Conservation (phyloP, 768 basidiomycete genomes). For the Auriscalpium vulgare region DNA sequence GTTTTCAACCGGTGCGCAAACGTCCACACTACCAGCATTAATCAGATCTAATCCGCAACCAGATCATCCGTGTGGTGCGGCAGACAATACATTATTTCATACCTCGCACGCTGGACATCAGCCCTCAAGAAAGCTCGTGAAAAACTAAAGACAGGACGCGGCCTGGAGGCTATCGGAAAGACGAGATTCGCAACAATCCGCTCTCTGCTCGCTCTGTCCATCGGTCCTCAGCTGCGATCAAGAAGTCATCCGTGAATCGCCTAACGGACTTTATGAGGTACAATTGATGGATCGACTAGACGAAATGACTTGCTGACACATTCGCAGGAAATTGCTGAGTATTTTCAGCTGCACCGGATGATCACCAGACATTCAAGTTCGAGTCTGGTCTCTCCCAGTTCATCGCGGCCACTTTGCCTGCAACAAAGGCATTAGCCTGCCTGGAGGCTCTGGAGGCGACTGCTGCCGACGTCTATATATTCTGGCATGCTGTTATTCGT, state of each 20-base stretch:
- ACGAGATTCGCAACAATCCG: not conserved
- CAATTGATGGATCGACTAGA: too few relatives aligned
- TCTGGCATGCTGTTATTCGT: not conserved
- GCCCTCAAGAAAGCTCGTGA: not conserved
- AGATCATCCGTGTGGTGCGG: not conserved
- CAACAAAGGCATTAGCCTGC: not conserved
- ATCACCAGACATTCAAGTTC: not conserved
- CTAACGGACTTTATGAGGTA: too few relatives aligned
- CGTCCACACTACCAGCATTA: too few relatives aligned
- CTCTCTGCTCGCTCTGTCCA: not conserved
- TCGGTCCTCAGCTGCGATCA: not conserved
- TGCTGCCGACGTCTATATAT: not conserved
- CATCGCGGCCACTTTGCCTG: not conserved
- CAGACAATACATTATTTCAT: not conserved
- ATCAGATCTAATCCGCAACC: too few relatives aligned
- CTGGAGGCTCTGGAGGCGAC: not conserved
- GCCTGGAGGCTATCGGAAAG: not conserved
- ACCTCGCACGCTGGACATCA: not conserved
- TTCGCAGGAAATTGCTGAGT: not conserved
- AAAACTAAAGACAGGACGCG: not conserved
- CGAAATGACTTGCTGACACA: too few relatives aligned
- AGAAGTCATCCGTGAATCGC: not conserved
- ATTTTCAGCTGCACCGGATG: not conserved
- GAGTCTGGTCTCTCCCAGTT: not conserved
- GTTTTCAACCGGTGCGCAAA: too few relatives aligned